A percentile compares a stretch with the other conserved stretches of the same genome.
These are phyloP conservation scores for Ramichloridium luteum DNA, from an alignment of 2,329 filamentous ascomycete genomes.

Conservation along the genomic window DNA sequence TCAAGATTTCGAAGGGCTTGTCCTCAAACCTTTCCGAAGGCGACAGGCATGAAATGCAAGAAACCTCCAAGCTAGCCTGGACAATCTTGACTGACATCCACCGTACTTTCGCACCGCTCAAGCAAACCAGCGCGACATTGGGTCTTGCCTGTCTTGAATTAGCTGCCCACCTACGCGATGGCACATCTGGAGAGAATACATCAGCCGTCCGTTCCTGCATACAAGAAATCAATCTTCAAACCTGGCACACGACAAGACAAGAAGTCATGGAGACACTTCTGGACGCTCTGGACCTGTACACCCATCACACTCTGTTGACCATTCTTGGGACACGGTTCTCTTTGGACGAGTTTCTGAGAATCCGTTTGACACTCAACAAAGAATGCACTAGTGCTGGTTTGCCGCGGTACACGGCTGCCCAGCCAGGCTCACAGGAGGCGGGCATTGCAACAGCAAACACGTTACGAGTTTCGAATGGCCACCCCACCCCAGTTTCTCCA, in stretches of 20 bases:
- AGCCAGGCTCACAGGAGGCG: slow-evolving; percentile 22
- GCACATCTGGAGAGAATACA: slow-evolving; percentile 9
- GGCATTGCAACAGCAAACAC: slow-evolving; percentile 19
- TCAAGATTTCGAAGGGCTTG: slow-evolving; percentile 49
- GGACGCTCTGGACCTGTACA: slow-evolving; percentile 85
- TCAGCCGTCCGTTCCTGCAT: slow-evolving; percentile 14
- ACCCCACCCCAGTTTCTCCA: slow-evolving; percentile 25
- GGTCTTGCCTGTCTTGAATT: slow-evolving; percentile 73
- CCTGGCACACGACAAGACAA: slow-evolving; percentile 32
- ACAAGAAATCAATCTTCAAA: slow-evolving; percentile 35
- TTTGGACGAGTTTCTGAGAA: slow-evolving; percentile 67
- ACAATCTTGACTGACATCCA: slow-evolving; percentile 80
- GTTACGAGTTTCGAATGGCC: slow-evolving; percentile 22
- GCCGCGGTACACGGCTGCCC: slow-evolving; percentile 45
- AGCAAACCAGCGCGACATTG: slow-evolving; percentile 77
- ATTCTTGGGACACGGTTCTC: slow-evolving; percentile 60
- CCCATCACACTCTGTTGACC: slow-evolving; percentile 64
- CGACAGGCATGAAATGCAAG: slow-evolving; percentile 26
- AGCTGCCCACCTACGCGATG: slow-evolving; percentile 49
- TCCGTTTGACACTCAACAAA: slow-evolving; percentile 77
- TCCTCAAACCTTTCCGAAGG: slow-evolving; percentile 42
- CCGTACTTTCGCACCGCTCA: slow-evolving; percentile 83
- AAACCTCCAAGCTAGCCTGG: slow-evolving; percentile 50
- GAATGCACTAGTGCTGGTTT: slow-evolving; percentile 54
- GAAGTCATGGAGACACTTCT: slow-evolving; percentile 64